Percentiles rank a stretch among this genome's conserved stretches.
Evolutionary conservation across 495 filamentous ascomycete genomes (phyloP).

Genomic region (Aspergillus incahuasiensis): DNA sequence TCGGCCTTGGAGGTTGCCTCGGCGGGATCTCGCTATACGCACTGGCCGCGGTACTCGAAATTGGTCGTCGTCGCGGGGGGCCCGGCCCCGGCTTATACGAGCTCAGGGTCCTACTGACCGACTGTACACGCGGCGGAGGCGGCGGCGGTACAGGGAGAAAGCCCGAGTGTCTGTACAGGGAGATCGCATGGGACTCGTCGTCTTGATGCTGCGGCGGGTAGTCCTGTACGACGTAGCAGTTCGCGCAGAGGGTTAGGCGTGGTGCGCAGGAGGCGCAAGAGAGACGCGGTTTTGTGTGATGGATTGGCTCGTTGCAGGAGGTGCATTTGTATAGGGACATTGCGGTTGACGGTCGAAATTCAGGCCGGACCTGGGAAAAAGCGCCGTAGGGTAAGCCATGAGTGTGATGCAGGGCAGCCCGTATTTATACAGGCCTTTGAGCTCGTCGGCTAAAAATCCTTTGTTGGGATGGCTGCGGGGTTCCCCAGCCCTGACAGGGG

Average conservation of each 20-base stretch:
- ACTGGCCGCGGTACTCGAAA: background rate
- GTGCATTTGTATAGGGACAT: conserved; percentile 12
- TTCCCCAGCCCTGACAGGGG: background rate
- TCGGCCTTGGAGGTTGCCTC: conserved; percentile 2
- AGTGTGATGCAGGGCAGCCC: background rate
- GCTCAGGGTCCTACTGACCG: background rate
- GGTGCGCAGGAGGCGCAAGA: conserved; percentile 3
- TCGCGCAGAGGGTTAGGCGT: conserved; percentile 4
- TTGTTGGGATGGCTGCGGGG: background rate
- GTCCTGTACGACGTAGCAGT: conserved; percentile 5
- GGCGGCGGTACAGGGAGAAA: conserved; percentile 6
- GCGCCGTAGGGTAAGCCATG: background rate
- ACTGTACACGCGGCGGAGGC: background rate
- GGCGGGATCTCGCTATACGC: background rate
- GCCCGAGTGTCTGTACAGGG: background rate
- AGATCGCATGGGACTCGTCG: background rate
- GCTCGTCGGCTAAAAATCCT: background rate
- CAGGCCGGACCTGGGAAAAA: background rate
- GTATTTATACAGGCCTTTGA: background rate
- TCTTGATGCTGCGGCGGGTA: conserved; percentile 4
- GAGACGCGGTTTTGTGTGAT: background rate
- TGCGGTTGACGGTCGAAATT: background rate
- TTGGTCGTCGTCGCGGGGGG: background rate
- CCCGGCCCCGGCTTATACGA: too few relatives aligned
- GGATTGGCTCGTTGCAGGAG: conserved; percentile 4